Conservation (phyloP, 306 rosid genomes). For the Begonia peltatifolia region DNA sequence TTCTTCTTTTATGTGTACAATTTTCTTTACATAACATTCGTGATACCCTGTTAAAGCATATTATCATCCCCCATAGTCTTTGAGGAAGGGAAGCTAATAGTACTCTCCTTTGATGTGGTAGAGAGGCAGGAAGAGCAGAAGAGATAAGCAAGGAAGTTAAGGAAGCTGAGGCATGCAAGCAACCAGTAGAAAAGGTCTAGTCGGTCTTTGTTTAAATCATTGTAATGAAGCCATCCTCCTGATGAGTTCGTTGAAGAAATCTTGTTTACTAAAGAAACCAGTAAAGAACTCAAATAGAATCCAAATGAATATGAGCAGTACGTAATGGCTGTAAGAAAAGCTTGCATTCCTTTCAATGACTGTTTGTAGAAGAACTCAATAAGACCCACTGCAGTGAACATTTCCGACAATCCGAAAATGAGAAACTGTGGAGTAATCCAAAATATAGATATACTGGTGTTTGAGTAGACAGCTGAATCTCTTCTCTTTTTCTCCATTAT, state of each 20-base stretch:
- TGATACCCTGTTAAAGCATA: constrained; percentile 2
- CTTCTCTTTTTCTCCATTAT: constrained; percentile 66
- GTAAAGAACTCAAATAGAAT: constrained; percentile 65
- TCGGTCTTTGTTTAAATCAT: constrained; percentile 64
- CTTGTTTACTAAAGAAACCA: constrained; percentile 68
- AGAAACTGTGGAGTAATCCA: constrained; percentile 96
- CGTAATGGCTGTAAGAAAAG: constrained; percentile 73
- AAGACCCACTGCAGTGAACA: constrained; percentile 83
- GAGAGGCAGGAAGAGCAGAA: constrained; percentile 65
- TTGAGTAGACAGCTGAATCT: constrained; percentile 31
- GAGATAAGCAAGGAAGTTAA: constrained; percentile 69
- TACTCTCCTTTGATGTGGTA: constrained; percentile 7
- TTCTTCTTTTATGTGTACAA: too few species aligned
- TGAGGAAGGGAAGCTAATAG: constrained; percentile 6
- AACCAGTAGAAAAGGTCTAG: constrained; percentile 88
- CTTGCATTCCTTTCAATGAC: constrained; percentile 65
- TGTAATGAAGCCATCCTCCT: constrained; percentile 65
- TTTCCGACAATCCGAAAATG: constrained; percentile 84
- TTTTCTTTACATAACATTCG: too few species aligned
- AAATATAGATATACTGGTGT: constrained; percentile 55
- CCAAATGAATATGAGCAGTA: constrained; percentile 93
- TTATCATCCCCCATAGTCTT: constrained; percentile 6
- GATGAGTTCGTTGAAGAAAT: constrained; percentile 30
- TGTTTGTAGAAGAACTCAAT: constrained; percentile 87
- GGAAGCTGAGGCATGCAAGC: constrained; percentile 57